Percentiles rank a stretch among this genome's conserved stretches.
Conservation (phyloP, 2,329 filamentous ascomycete genomes). For the Colletotrichum somersetense region DNA sequence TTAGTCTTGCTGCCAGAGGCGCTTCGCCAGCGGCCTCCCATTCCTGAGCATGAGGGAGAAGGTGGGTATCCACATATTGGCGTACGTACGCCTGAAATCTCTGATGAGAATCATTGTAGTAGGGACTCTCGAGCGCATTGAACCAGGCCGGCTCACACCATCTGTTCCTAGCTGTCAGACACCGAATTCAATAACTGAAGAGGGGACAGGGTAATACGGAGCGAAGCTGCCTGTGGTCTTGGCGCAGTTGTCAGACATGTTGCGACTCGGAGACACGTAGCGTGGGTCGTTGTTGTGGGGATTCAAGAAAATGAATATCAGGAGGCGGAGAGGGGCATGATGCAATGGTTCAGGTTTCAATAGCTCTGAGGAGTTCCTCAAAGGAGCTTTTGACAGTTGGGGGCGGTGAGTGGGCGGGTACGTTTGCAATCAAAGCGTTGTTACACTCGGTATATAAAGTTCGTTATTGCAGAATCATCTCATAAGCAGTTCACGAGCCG, state of each 20-base stretch:
- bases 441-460: not conserved
- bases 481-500: not conserved
- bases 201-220: slow-evolving; percentile 16
- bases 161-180: slow-evolving; percentile 14
- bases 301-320: not conserved
- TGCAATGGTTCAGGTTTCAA: not conserved
- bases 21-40: slow-evolving; percentile 72
- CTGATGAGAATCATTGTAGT: slow-evolving; percentile 73
- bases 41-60: slow-evolving; percentile 70
- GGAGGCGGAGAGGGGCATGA: not conserved
- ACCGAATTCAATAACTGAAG: not conserved
- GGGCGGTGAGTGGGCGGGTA: not conserved
- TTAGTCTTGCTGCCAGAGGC: slow-evolving; percentile 55
- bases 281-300: not conserved
- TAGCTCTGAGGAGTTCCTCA: too few relatives aligned
- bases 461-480: slow-evolving; percentile 9
- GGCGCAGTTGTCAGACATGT: not conserved
- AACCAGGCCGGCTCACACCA: slow-evolving; percentile 49
- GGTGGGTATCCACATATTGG: slow-evolving; percentile 68
- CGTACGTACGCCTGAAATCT: slow-evolving; percentile 69
- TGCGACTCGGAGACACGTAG: not conserved
- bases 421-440: not conserved
- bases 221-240: slow-evolving; percentile 11
- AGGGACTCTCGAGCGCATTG: slow-evolving; percentile 56
- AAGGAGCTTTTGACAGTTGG: not conserved